phyloP scores from a whole-genome alignment of 2,329 filamentous ascomycete species.

The Fusarium marasasianum region DNA sequence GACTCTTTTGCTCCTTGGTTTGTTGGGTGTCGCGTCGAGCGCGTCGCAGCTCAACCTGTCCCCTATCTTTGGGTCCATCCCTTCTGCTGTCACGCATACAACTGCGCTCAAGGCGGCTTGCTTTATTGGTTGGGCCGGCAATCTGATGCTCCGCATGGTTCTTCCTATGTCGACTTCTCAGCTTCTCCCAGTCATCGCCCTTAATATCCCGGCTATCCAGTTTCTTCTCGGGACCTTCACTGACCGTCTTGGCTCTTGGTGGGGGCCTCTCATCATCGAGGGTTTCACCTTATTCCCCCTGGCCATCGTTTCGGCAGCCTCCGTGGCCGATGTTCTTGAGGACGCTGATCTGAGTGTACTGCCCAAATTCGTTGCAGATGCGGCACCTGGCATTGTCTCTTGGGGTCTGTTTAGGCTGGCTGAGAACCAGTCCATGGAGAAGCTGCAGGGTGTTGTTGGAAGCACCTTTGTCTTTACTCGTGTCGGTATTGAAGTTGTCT shows the following conservation, averaged over 20 bases:
- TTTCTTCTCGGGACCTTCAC: constrained; percentile 76
- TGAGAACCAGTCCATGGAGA: constrained; percentile 52
- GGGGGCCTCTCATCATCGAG: constrained; percentile 82
- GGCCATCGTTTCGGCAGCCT: constrained; percentile 69
- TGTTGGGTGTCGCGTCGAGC: constrained; percentile 69
- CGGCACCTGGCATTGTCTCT: constrained; percentile 71
- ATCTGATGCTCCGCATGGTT: constrained; percentile 60
- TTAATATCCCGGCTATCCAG: constrained; percentile 79
- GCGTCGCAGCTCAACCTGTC: constrained; percentile 81
- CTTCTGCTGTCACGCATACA: constrained; percentile 76
- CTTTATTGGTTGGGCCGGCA: constrained; percentile 77
- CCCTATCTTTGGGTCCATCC: constrained; percentile 88
- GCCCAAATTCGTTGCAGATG: constrained; percentile 68
- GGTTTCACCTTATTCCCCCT: constrained; percentile 76
- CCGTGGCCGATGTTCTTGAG: constrained; percentile 72
- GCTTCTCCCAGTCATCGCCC: constrained; percentile 76
- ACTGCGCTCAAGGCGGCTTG: constrained; percentile 72
- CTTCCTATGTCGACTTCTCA: constrained; percentile 60
- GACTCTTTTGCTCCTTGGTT: constrained; percentile 43
- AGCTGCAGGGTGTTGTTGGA: constrained; percentile 65
- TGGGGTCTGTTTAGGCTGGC: constrained; percentile 71
- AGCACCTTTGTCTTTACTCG: constrained; percentile 72
- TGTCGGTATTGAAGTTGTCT: constrained; percentile 74
- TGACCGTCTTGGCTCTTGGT: constrained; percentile 69
- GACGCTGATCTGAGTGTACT: constrained; percentile 64